These are phyloP conservation scores for Claviceps maximensis DNA, from an alignment of 2,329 filamentous ascomycete genomes.

Conservation along the genomic window DNA sequence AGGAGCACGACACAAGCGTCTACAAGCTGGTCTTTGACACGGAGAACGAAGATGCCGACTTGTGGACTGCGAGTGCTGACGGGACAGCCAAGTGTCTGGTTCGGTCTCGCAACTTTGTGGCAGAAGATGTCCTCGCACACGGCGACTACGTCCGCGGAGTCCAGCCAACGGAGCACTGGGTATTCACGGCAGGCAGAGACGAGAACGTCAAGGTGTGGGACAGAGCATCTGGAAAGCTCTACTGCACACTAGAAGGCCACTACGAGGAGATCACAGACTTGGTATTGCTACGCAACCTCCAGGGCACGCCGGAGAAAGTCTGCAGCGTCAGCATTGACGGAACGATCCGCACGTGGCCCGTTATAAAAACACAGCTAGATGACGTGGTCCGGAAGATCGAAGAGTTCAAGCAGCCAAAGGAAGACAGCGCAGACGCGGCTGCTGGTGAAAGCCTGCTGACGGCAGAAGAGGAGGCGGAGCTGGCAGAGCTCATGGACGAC, in stretches of 20 bases:
- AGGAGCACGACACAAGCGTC: constrained; percentile 82
- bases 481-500: constrained; percentile 81
- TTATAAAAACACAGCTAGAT: constrained; percentile 48
- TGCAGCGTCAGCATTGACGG: constrained; percentile 83
- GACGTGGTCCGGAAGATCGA: constrained; percentile 30
- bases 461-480: constrained; percentile 80
- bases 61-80: constrained; percentile 91
- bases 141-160: constrained; percentile 85
- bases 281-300: constrained; percentile 38
- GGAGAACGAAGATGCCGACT: constrained; percentile 48
- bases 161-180: constrained; percentile 60
- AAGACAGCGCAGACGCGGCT: constrained; percentile 29
- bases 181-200: constrained; percentile 78
- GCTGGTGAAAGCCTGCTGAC: constrained; percentile 48
- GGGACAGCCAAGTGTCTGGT: constrained; percentile 73
- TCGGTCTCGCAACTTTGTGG: constrained; percentile 52
- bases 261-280: constrained; percentile 87
- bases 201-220: constrained; percentile 92
- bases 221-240: constrained; percentile 53
- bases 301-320: constrained; percentile 32
- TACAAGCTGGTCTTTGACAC: constrained; percentile 65
- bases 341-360: constrained; percentile 73
- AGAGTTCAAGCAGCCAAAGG: constrained; percentile 32
- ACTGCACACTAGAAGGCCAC: constrained; percentile 68
- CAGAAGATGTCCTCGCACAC: constrained; percentile 62